Conservation (phyloP, 1,139 yeast species). For the Debaryomyces udenii region DNA sequence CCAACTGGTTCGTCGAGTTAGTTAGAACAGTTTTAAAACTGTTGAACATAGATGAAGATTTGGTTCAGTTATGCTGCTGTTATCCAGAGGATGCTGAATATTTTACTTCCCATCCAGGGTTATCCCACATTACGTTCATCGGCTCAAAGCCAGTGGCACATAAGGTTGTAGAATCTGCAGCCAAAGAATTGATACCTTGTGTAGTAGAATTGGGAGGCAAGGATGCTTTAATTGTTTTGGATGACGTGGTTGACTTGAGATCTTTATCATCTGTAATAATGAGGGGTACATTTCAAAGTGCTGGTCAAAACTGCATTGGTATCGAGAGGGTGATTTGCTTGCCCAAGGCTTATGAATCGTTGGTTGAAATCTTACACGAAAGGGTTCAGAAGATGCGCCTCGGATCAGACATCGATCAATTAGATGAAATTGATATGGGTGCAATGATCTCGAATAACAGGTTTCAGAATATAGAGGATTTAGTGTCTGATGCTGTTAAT, state of each 20-base stretch:
- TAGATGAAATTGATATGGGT: constrained; percentile 91
- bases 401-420: constrained; percentile 90
- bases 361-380: constrained; percentile 57
- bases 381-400: constrained; percentile 67
- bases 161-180: constrained; percentile 78
- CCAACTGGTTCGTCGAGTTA: constrained; percentile 70
- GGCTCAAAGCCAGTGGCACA: constrained; percentile 96
- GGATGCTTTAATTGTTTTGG: constrained; percentile 85
- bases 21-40: constrained; percentile 70
- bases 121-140: constrained; percentile 88
- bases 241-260: constrained; percentile 59
- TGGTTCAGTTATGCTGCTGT: constrained; percentile 79
- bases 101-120: constrained; percentile 79
- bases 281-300: constrained; percentile 95
- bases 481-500: constrained; percentile 71
- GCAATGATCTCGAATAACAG: constrained; percentile 86
- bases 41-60: constrained; percentile 75
- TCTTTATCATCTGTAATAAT: constrained; percentile 78
- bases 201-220: constrained; percentile 97
- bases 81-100: constrained; percentile 87
- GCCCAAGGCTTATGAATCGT: constrained; percentile 62
- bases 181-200: constrained; percentile 83
- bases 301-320: constrained; percentile 98
- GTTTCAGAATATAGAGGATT: constrained; percentile 63
- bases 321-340: constrained; percentile 88